These are phyloP conservation scores for Venturia pyrina DNA, from an alignment of 2,329 filamentous ascomycete species.

Conservation along the genomic window DNA sequence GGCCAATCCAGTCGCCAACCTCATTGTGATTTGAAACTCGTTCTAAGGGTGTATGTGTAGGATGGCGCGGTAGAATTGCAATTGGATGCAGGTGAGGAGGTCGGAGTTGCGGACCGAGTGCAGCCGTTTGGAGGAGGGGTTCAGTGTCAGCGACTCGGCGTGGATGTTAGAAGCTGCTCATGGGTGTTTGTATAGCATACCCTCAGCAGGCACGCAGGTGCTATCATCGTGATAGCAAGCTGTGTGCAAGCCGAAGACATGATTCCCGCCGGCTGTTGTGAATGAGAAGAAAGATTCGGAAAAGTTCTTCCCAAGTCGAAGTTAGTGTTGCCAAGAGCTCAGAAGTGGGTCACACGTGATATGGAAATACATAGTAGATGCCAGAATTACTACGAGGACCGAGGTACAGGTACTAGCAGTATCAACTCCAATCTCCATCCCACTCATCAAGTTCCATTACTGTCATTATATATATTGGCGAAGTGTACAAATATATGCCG, in stretches of 20 bases:
- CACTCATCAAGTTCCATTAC: background rate
- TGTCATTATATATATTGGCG: background rate
- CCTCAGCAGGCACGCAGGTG: background rate
- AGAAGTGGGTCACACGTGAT: background rate
- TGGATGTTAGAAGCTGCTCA: background rate
- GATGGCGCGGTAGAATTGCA: background rate
- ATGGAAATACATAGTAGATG: background rate
- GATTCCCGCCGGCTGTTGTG: background rate
- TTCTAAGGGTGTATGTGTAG: background rate
- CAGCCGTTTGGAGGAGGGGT: background rate
- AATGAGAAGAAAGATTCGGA: background rate
- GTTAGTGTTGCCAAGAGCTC: background rate
- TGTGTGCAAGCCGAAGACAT: background rate
- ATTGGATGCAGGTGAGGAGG: conserved; percentile 1
- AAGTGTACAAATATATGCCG: background rate
- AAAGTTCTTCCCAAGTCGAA: background rate
- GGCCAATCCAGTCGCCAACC: background rate
- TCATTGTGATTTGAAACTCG: conserved; percentile 2
- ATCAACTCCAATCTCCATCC: too few species aligned
- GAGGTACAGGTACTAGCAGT: too few species aligned
- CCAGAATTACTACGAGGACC: too few species aligned
- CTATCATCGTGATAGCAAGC: background rate
- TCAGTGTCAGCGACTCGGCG: background rate
- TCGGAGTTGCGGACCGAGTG: background rate
- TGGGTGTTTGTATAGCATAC: background rate